Percentiles rank a stretch among this genome's conserved stretches.
These are phyloP conservation scores for Rosa rugosa DNA, from an alignment of 306 rosid genomes.

Conservation along the genomic window DNA sequence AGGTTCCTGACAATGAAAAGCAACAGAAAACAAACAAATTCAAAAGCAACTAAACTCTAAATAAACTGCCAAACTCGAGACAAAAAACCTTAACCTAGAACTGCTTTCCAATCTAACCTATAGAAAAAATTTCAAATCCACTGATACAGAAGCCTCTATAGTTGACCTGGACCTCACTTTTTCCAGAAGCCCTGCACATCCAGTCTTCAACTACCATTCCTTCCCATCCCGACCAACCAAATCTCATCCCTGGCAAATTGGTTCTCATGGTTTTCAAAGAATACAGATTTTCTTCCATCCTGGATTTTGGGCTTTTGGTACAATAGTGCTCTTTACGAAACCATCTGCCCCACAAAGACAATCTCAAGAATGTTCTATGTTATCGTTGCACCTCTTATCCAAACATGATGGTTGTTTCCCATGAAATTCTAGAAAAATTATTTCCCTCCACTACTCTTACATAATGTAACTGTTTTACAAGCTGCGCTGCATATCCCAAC, in stretches of 20 bases:
- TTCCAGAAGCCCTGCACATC: neutral
- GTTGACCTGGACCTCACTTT: neutral
- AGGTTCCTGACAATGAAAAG: neutral
- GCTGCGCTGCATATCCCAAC: neutral
- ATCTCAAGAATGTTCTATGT: neutral
- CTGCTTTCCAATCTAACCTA: neutral
- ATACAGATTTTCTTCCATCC: neutral
- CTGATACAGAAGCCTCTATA: neutral
- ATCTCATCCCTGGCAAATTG: neutral
- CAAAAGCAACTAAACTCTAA: neutral
- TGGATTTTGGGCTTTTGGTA: neutral
- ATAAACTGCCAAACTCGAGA: neutral
- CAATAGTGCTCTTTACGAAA: neutral
- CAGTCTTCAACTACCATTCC: neutral
- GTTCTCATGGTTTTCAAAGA: neutral
- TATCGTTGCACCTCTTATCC: neutral
- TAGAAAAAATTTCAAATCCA: neutral
- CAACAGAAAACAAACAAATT: neutral
- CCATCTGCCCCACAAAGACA: neutral
- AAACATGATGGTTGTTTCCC: neutral
- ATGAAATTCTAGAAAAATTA: neutral
- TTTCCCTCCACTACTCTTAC: neutral
- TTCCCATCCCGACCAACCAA: neutral
- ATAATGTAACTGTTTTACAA: neutral
- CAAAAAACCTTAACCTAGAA: neutral